Percentiles rank a stretch among this genome's conserved stretches.
These are phyloP conservation scores for Meyerozyma carpophila DNA, from an alignment of 1,139 yeast genomes.

Conservation along the genomic window DNA sequence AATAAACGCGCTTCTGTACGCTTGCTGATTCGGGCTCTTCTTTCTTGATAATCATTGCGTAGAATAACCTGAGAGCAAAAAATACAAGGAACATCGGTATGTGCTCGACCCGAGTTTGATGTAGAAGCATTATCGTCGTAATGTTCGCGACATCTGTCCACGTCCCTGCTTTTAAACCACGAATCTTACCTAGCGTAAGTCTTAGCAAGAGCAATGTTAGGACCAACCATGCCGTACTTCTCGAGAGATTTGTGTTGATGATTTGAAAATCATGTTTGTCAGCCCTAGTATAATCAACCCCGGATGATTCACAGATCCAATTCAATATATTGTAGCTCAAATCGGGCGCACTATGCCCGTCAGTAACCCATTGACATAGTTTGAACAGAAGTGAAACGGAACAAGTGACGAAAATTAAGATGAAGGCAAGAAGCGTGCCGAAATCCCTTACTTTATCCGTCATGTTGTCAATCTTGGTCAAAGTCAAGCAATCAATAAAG, in stretches of 20 bases:
- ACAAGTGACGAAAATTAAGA: conserved; percentile 31
- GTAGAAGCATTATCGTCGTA: conserved; percentile 52
- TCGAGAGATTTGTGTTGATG: conserved; percentile 24
- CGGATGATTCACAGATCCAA: conserved; percentile 25
- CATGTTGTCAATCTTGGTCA: conserved; percentile 3
- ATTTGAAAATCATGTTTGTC: conserved; percentile 22
- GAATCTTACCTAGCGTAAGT: conserved; percentile 20
- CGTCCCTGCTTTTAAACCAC: conserved; percentile 19
- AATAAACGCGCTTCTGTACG: conserved; percentile 19
- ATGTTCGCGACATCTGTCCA: conserved; percentile 42
- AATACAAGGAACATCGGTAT: conserved; percentile 66
- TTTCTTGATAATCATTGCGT: conserved; percentile 5
- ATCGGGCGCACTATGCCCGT: conserved; percentile 47
- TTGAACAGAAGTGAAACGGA: conserved; percentile 52
- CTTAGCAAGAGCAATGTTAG: conserved; percentile 18
- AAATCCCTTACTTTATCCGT: conserved; percentile 12
- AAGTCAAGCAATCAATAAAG: conserved; percentile 10
- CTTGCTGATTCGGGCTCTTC: conserved; percentile 6
- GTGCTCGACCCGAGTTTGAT: conserved; percentile 64
- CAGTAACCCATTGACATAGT: conserved; percentile 46
- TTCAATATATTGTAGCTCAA: conserved; percentile 25
- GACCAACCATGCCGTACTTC: conserved; percentile 19
- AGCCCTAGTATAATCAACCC: conserved; percentile 9
- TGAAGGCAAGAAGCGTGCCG: conserved; percentile 31
- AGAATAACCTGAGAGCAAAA: conserved; percentile 27